Percentiles rank a stretch among this genome's conserved stretches.
These are phyloP conservation scores for Coemansia umbellata DNA, from an alignment of 192 early-diverging fungal species.

Conservation along the genomic window DNA sequence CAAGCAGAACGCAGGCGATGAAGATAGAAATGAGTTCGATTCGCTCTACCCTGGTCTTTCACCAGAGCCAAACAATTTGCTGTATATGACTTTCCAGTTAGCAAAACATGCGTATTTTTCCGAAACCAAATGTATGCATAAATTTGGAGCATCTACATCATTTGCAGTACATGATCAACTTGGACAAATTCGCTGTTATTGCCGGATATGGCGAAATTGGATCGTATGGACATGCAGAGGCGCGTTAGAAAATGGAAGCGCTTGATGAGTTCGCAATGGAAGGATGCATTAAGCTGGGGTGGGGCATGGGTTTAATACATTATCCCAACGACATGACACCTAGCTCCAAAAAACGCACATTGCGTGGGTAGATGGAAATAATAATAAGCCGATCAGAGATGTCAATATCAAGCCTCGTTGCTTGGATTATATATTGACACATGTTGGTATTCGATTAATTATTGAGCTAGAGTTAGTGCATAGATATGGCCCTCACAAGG, in stretches of 20 bases:
- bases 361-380: conserved; percentile 88
- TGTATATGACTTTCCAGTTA: conserved; percentile 56
- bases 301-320: conserved; percentile 93
- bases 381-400: conserved; percentile 80
- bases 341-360: not conserved
- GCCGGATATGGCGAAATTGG: conserved; percentile 90
- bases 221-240: too few relatives aligned
- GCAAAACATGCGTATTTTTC: conserved; percentile 85
- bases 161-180: conserved; percentile 74
- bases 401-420: conserved; percentile 82
- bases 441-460: conserved; percentile 50
- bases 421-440: conserved; percentile 81
- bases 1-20: not conserved
- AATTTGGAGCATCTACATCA: conserved; percentile 62
- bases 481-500: conserved; percentile 81
- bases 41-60: too few relatives aligned
- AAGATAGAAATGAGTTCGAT: not conserved
- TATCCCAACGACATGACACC: conserved; percentile 57
- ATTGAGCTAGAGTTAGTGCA: conserved; percentile 80
- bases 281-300: conserved; percentile 89
- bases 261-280: conserved; percentile 49
- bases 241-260: conserved; percentile 95
- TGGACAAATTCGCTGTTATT: conserved; percentile 86
- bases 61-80: too few relatives aligned
- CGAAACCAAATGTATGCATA: conserved; percentile 59